These are phyloP conservation scores for Effrenium voratum DNA, from an alignment of 73 alveolate genomes.

Conservation along the genomic window DNA sequence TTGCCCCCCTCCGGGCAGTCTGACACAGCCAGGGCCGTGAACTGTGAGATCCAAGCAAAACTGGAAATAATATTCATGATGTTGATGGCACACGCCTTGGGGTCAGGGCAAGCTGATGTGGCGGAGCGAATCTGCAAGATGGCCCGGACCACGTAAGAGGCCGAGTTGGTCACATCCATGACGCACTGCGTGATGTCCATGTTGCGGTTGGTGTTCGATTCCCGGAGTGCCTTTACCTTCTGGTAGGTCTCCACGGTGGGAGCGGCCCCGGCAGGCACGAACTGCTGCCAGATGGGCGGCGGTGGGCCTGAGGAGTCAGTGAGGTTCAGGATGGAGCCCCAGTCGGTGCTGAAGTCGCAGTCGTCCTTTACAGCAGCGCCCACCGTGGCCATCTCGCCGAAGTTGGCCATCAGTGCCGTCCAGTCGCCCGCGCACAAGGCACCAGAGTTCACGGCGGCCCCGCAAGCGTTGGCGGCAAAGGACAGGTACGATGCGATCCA, in stretches of 20 bases:
- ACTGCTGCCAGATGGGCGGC: background rate
- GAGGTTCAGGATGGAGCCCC: background rate
- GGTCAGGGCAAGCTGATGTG: slow-evolving; percentile 30
- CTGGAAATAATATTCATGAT: slow-evolving; percentile 7
- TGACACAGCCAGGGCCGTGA: background rate
- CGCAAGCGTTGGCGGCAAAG: slow-evolving; percentile 72
- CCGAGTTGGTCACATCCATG: slow-evolving; percentile 51
- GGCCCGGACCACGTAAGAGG: slow-evolving; percentile 52
- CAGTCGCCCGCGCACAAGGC: slow-evolving; percentile 52
- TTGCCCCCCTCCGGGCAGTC: no score
- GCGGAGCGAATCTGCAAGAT: slow-evolving; percentile 34
- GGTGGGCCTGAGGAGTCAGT: background rate
- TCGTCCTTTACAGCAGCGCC: slow-evolving; percentile 19
- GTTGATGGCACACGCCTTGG: slow-evolving; percentile 21
- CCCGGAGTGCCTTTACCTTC: slow-evolving; percentile 11
- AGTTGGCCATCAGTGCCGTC: slow-evolving; percentile 61
- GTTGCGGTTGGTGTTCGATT: slow-evolving; percentile 11
- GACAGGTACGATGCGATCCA: slow-evolving; percentile 62
- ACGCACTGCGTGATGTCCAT: slow-evolving; percentile 48
- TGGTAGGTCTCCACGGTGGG: slow-evolving; percentile 1
- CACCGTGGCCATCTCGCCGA: slow-evolving; percentile 60
- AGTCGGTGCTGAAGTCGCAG: slow-evolving; percentile 16
- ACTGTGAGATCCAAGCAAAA: slow-evolving; percentile 50
- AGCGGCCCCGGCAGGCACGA: slow-evolving; percentile 26
- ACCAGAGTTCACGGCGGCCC: slow-evolving; percentile 31